Conservation (phyloP, 2,329 filamentous ascomycete species). For the Aureobasidium zeae region DNA sequence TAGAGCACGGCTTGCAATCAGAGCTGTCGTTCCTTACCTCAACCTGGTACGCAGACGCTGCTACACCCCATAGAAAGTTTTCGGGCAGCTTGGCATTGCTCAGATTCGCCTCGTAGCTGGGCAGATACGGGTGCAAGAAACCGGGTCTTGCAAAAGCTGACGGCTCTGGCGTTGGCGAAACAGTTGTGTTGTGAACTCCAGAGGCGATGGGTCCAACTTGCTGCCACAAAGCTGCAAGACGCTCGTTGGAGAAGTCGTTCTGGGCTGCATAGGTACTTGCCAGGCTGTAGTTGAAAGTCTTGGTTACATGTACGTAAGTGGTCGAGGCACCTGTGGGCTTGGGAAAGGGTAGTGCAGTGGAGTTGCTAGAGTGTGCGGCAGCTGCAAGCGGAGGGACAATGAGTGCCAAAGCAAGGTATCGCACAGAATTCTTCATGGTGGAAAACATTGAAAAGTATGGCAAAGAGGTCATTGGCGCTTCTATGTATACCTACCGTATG, state of each 20-base stretch:
- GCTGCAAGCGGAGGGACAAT: too few relatives aligned
- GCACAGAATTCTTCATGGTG: too few relatives aligned
- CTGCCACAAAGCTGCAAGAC: constrained; percentile 26
- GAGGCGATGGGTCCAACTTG: constrained; percentile 25
- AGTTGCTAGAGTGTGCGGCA: not conserved
- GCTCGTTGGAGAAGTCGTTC: constrained; percentile 39
- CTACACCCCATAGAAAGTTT: constrained; percentile 34
- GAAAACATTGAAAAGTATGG: too few relatives aligned
- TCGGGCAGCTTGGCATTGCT: constrained; percentile 25
- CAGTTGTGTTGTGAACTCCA: constrained; percentile 25
- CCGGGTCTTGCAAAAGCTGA: constrained; percentile 27
- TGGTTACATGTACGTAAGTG: constrained; percentile 29
- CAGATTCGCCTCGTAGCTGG: constrained; percentile 25
- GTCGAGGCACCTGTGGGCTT: constrained; percentile 25
- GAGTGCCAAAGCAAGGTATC: too few relatives aligned
- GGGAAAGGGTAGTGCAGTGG: constrained; percentile 22
- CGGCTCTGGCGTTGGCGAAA: constrained; percentile 28
- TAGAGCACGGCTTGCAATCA: too few relatives aligned
- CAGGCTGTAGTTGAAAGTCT: constrained; percentile 35
- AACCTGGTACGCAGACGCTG: constrained; percentile 27
- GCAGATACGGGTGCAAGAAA: constrained; percentile 25
- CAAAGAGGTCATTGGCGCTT: too few relatives aligned
- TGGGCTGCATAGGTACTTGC: constrained; percentile 37
- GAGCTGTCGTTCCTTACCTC: constrained; percentile 15
- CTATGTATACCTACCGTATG: too few relatives aligned